These are phyloP conservation scores for Phytophthora fragariaefolia DNA, from an alignment of 352 stramenopile species.

Conservation along the genomic window DNA sequence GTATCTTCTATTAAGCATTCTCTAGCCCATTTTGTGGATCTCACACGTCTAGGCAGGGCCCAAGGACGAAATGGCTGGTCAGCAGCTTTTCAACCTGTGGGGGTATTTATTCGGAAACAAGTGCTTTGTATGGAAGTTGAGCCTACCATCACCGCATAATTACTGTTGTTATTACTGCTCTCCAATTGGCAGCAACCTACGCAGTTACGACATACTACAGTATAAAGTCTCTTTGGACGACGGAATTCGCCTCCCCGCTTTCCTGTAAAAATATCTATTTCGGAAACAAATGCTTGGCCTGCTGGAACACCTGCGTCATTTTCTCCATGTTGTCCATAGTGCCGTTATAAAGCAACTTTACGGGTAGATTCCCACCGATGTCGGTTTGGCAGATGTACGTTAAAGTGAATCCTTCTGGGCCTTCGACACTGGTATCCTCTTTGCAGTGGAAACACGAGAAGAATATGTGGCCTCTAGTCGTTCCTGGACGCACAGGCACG, in stretches of 20 bases:
- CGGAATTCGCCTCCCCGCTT: no score
- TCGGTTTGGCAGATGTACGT: conserved; percentile 66
- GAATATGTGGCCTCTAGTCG: conserved; percentile 47
- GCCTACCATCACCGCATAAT: neutral
- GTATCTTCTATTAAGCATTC: conserved; percentile 14
- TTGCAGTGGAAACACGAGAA: conserved; percentile 55
- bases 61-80: neutral
- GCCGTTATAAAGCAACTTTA: conserved; percentile 61
- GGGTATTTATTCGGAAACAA: conserved; percentile 37
- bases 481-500: conserved; percentile 38
- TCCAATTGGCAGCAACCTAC: conserved; percentile 2
- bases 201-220: conserved; percentile 11
- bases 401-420: conserved; percentile 41
- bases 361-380: conserved; percentile 54
- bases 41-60: neutral
- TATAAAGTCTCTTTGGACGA: no score
- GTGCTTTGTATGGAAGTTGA: conserved; percentile 6
- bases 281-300: conserved; percentile 47
- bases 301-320: conserved; percentile 57
- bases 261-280: no score
- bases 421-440: conserved; percentile 31
- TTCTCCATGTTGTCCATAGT: conserved; percentile 71
- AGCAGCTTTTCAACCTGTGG: conserved; percentile 10
- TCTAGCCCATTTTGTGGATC: conserved; percentile 6
- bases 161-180: conserved; percentile 1